Evolutionary conservation across 176 grass and related monocot species (phyloP), one percentile per base, ranked within the genome.

Genomic region (Zoysia pacifica): DNA sequence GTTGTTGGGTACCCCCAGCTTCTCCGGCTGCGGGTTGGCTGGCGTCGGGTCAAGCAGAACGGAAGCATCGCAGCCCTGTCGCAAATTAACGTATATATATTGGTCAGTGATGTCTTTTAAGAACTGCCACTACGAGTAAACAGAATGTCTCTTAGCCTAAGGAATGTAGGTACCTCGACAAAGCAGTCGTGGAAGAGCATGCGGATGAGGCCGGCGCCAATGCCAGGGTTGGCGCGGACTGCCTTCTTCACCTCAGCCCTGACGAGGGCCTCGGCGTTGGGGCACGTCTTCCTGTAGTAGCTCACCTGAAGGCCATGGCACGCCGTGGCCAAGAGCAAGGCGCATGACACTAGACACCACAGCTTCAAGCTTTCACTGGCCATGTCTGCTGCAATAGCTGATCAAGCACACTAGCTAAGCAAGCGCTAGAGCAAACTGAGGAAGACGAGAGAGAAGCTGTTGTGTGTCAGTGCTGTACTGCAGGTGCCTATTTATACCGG

Each of bases 111-210:
- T 15, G 45, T 53, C 3, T 12, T 53, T 53, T 15, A 53, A 15
- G 5, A 15, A 6, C 5, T 58, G 19, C 16, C 54, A 58, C 6
- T 54, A 16, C 28, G 28, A 28, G 52, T 54, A 54, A 3, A 54
- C 3, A 2, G 54, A 6, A 56, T n/a, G 15, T 7, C 0, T 6
- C 5, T 7, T 11, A 5, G 60, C 5, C 5, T 11, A 37, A 4
- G 2, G 53, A 55, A 55, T 36, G 28, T 62, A 62, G 68, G 45
- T 52, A 63, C 74, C 71, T 82, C 64, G 16, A 86, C 87, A 52
- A 89, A 89, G 66, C 87, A 90, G 74, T 90, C 87, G 41, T 93
- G 91, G 84, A 90, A 93, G 70, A 84, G 73, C 87, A 93, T 81
- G 45, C 91, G 74, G 61, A 93, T 77, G 58, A 90, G 71, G 5